Base-by-base conservation (phyloP, 2,329 filamentous ascomycete genomes). In the Xylaria arbuscula region DNA sequence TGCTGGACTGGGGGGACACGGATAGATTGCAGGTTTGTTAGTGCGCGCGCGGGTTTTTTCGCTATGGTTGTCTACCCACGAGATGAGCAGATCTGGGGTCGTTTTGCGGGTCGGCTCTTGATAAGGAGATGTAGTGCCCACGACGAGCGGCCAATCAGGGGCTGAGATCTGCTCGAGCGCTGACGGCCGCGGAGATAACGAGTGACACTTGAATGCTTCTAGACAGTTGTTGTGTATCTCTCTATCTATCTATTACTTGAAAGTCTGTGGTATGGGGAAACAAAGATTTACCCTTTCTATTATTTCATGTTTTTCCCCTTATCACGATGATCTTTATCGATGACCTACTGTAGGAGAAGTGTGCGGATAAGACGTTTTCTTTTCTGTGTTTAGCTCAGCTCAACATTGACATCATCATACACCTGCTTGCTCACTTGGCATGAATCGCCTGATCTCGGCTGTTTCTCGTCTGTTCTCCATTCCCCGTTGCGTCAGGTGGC, bases 181-280 rank as follows among this genome's bases (percentile, higher is more conserved):
- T 11, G 40, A 69, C 15, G 32, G 40, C 59, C 67, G 67, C 63
- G 54, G 58, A 69, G 63, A 69, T 69, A 66, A 66, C 53, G 42
- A 66, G 48, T 36, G 28, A 32, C 17, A 38, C n/a, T 15, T n/a
- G 28, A 42, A 34, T 45, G 28, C 15, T 15, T 32, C 32, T 32
- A 13, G 2, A 7, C 6, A 51, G 13, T 8, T 51, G 13, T 8
- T 51, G 15, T 47, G 22, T 51, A 51, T 1, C 5, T 1, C 5
- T 28, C 5, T 28, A 28, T 28, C 28, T 28, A 28, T 28, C 5
- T 3, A 2, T 5, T 28, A 5, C 50, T 60, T 50, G 50, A 36
- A 58, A 17, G 54, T 50, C 53, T 19, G 54, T 24, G 45, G 58
- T 54, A 58, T 57, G 15, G 36, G 22, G 32, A 40, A 42, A 19